These are phyloP conservation scores for Opeltia flavorubescens DNA, from an alignment of 495 filamentous ascomycete species.

Conservation along the genomic window DNA sequence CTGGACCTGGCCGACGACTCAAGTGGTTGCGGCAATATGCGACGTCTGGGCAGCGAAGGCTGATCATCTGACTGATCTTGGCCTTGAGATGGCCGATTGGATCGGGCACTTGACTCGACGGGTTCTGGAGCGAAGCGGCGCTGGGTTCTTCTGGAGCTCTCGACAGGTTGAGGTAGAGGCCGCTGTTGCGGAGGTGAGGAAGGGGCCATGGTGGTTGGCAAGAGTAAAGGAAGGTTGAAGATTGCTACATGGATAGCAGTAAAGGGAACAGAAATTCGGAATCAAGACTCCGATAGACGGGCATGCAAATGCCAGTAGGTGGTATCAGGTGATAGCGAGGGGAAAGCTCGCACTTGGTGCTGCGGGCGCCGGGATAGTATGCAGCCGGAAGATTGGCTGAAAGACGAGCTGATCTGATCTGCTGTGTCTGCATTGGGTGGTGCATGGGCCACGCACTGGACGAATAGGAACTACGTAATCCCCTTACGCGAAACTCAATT, in stretches of 20 bases:
- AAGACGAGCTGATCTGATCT: too few species aligned
- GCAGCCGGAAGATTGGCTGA: too few species aligned
- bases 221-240: neutral
- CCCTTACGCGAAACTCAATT: too few species aligned
- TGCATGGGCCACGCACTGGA: too few species aligned
- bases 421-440: too few species aligned
- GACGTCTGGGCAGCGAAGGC: conserved; percentile 30
- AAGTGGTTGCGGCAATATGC: conserved; percentile 50
- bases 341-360: too few species aligned
- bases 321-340: too few species aligned
- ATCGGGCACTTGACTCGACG: conserved; percentile 45
- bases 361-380: too few species aligned
- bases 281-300: too few species aligned
- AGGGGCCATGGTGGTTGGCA: conserved; percentile 2
- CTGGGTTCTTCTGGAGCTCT: conserved; percentile 1
- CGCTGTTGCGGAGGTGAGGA: conserved; percentile 6
- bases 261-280: too few species aligned
- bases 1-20: conserved; percentile 50
- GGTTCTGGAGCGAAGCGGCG: conserved; percentile 41
- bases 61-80: neutral
- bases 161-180: conserved; percentile 14
- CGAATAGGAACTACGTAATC: too few species aligned
- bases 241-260: neutral
- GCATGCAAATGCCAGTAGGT: too few species aligned
- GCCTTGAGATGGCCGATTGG: conserved; percentile 23